A percentile compares a stretch with the other conserved stretches of the same genome.
phyloP scores from a whole-genome alignment of 2,329 filamentous ascomycete genomes.

The Ilyonectria mors-panacis region DNA sequence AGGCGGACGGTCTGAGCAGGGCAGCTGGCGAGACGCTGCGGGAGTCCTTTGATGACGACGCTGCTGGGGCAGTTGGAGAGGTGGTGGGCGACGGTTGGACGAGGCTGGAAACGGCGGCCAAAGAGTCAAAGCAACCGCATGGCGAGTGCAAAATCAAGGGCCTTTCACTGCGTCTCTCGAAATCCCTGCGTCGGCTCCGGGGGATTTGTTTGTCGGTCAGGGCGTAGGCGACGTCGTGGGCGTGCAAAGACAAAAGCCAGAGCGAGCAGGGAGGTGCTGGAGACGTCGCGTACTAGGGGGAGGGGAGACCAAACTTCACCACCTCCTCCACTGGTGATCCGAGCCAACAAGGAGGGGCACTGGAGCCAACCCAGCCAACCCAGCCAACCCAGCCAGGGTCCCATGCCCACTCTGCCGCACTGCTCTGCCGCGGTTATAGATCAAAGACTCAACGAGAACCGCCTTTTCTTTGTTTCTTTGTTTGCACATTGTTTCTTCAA shows the following conservation, averaged over 20 bases:
- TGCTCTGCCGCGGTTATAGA: slow-evolving; percentile 25
- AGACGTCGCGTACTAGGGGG: slow-evolving; percentile 16
- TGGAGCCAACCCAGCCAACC: slow-evolving; percentile 3
- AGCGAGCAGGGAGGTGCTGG: slow-evolving; percentile 7
- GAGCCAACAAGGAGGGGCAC: slow-evolving; percentile 43
- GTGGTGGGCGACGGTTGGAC: slow-evolving; percentile 41
- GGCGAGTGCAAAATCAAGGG: slow-evolving; percentile 28
- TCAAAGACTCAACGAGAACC: not conserved
- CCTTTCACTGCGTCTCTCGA: slow-evolving; percentile 10
- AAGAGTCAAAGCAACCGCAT: slow-evolving; percentile 51
- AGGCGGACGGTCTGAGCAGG: slow-evolving; percentile 10
- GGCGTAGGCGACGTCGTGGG: slow-evolving; percentile 6
- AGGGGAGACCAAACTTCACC: slow-evolving; percentile 11
- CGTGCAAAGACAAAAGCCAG: slow-evolving; percentile 6
- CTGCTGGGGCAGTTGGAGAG: slow-evolving; percentile 35
- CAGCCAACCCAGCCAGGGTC: slow-evolving; percentile 26
- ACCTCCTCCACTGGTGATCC: slow-evolving; percentile 27
- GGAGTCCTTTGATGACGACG: slow-evolving; percentile 21
- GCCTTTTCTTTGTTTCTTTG: not conserved
- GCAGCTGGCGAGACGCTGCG: slow-evolving; percentile 7
- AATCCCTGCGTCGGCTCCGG: slow-evolving; percentile 27
- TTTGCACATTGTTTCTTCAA: slow-evolving; percentile 5
- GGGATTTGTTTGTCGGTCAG: slow-evolving; percentile 15
- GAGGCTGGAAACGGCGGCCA: slow-evolving; percentile 42
- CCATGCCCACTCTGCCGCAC: slow-evolving; percentile 25